Evolutionary conservation across 768 basidiomycete species (phyloP), one percentile per base, ranked within the genome.

Genomic region (Auricularia cornea): DNA sequence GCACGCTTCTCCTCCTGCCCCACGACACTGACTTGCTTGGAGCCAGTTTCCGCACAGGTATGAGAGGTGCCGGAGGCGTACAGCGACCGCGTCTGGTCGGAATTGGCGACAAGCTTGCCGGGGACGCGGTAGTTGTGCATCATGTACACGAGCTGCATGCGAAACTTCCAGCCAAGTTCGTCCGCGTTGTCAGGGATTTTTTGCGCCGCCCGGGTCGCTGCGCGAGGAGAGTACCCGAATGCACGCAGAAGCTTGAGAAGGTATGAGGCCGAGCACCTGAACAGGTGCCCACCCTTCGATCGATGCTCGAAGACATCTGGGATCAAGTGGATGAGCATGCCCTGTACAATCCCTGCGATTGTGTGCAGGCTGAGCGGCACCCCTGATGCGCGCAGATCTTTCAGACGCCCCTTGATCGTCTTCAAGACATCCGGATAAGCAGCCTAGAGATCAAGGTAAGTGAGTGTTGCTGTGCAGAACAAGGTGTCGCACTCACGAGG

Each of bases 1-100:
- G 80, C 79, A 0, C 72, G 68, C 65, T 81, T 81, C 62, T 80
- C 78, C 2, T 79, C 78, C 14, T 62, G 30, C 0, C 80, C 78
- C 3, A 73, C 54, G 1, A 70, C 62, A 1, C 67, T 54, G 3
- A 80, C 75, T 60, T 81, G 80, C 61, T 75, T 74, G 0, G 69
- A 63, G 0, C 77, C 75, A 0, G 35, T 66, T 30, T 68, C 40
- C 2, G 64, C 70, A 62, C 69, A 80, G 4, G 78, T 78, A 48
- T 69, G 60, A 2, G 66, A 65, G 3, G 67, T 60, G 4, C 70
- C 73, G 23, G 66, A 72, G 3, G 66, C 64, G 52, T 71, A 73
- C 0, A 72, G 30, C 4, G 71, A 38, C 41, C 78, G 74, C 3
- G 74, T 77, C 60, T 80, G 79, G 66, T 81, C 77, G 0, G 67